A percentile compares a stretch with the other conserved stretches of the same genome.
Conservation (phyloP, 768 basidiomycete species). For the Hortiboletus flavorubellus region DNA sequence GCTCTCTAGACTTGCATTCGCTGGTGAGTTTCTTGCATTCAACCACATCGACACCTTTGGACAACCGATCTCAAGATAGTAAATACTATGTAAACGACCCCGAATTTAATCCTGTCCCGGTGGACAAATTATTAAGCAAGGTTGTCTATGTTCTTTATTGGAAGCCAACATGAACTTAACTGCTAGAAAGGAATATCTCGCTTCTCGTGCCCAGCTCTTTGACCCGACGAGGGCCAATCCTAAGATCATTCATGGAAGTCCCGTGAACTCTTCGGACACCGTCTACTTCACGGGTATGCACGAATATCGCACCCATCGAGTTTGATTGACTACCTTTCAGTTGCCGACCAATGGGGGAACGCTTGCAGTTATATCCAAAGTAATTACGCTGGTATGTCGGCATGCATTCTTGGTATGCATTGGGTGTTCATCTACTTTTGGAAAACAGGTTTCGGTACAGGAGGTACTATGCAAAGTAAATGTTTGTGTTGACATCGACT, state of each 20-base stretch:
- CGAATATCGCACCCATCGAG: not conserved
- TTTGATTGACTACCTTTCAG: conserved; percentile 34
- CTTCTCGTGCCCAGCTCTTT: conserved; percentile 75
- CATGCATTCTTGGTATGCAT: not conserved
- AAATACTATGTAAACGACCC: conserved; percentile 94
- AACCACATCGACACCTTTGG: not conserved
- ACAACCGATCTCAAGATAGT: conserved; percentile 50
- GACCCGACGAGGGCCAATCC: conserved; percentile 63
- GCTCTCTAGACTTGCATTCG: conserved; percentile 56
- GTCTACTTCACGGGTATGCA: conserved; percentile 83
- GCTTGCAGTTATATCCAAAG: conserved; percentile 89
- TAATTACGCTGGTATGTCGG: conserved; percentile 68
- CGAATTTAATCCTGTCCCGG: conserved; percentile 69
- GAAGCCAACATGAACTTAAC: not conserved
- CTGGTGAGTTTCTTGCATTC: conserved; percentile 46
- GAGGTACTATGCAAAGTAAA: conserved; percentile 42
- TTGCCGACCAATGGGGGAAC: conserved; percentile 84
- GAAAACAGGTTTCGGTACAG: conserved; percentile 79
- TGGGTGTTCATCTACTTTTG: conserved; percentile 1
- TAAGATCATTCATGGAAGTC: conserved; percentile 71
- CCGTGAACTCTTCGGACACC: conserved; percentile 84
- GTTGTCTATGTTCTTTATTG: conserved; percentile 33
- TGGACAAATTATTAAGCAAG: conserved; percentile 82
- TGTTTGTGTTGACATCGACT: not conserved
- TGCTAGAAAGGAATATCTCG: conserved; percentile 71